Conservation (phyloP, 352 stramenopile species). For the Aphanomyces stellatus region DNA sequence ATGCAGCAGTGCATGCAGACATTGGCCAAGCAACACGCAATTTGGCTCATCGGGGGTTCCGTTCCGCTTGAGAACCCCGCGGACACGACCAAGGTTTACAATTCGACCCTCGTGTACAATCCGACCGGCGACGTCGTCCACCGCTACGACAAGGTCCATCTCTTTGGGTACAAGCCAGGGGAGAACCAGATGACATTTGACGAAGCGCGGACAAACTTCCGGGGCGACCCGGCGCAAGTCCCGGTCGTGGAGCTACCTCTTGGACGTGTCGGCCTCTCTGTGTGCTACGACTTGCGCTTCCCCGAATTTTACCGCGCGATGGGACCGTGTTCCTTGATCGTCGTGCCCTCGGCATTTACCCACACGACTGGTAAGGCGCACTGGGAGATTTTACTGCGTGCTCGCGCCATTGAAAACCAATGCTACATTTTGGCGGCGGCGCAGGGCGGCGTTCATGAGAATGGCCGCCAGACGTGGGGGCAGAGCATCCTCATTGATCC, state of each 20-base stretch:
- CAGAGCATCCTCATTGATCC: constrained; percentile 59
- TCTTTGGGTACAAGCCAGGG: constrained; percentile 16
- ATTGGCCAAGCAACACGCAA: not conserved
- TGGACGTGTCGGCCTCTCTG: constrained; percentile 62
- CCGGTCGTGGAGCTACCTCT: constrained; percentile 51
- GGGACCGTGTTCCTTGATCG: constrained; percentile 45
- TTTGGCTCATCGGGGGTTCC: constrained; percentile 9
- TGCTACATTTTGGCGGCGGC: constrained; percentile 79
- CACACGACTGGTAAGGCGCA: constrained; percentile 74
- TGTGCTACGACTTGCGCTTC: constrained; percentile 86
- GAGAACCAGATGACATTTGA: not conserved
- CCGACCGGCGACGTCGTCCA: constrained; percentile 3
- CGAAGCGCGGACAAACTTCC: not conserved
- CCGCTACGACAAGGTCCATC: constrained; percentile 20
- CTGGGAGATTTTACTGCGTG: constrained; percentile 75
- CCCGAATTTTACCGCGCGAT: constrained; percentile 57
- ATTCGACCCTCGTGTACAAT: constrained; percentile 16
- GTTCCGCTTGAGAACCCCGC: constrained; percentile 1
- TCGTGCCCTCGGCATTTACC: constrained; percentile 80
- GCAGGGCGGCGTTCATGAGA: constrained; percentile 62
- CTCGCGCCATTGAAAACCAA: constrained; percentile 80
- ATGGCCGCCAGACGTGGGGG: constrained; percentile 25
- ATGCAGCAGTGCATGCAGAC: constrained; percentile 17
- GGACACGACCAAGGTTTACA: constrained; percentile 17
- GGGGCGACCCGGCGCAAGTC: not conserved